These are phyloP conservation scores for Fusarium virguliforme DNA, from an alignment of 2,329 filamentous ascomycete genomes.

Conservation along the genomic window DNA sequence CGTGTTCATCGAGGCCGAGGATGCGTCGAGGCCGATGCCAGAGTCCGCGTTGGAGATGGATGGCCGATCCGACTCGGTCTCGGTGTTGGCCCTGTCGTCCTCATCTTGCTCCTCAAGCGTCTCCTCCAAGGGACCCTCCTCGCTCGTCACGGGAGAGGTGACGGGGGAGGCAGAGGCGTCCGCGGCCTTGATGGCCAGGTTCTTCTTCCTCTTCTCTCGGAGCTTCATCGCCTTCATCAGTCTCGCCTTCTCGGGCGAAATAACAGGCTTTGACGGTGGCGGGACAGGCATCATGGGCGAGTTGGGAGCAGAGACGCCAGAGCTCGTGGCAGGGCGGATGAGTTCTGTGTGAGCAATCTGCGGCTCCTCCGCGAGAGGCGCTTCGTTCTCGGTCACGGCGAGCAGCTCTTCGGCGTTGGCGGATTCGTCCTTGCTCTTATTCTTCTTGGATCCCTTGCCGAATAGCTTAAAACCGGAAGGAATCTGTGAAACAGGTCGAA, in stretches of 20 bases:
- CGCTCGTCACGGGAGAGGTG: conserved; percentile 39
- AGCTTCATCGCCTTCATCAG: conserved; percentile 96
- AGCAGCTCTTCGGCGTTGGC: conserved; percentile 55
- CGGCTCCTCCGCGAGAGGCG: conserved; percentile 56
- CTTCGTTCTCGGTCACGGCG: conserved; percentile 57
- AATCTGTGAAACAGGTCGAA: conserved; percentile 83
- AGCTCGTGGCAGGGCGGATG: conserved; percentile 62
- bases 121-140: conserved; percentile 45
- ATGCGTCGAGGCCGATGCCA: conserved; percentile 67
- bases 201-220: conserved; percentile 80
- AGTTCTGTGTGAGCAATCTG: conserved; percentile 44
- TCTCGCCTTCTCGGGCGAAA: conserved; percentile 90
- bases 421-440: conserved; percentile 51
- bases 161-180: conserved; percentile 40
- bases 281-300: conserved; percentile 57
- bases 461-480: conserved; percentile 85
- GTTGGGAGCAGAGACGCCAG: conserved; percentile 62
- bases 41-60: conserved; percentile 68
- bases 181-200: conserved; percentile 50
- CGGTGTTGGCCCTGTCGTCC: conserved; percentile 35
- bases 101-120: conserved; percentile 45
- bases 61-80: conserved; percentile 47
- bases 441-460: conserved; percentile 71
- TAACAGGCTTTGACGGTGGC: conserved; percentile 65
- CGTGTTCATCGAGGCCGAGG: conserved; percentile 59